Evolutionary conservation across 2,329 filamentous ascomycete genomes (phyloP).

Genomic region (Zymoseptoria pseudotritici): DNA sequence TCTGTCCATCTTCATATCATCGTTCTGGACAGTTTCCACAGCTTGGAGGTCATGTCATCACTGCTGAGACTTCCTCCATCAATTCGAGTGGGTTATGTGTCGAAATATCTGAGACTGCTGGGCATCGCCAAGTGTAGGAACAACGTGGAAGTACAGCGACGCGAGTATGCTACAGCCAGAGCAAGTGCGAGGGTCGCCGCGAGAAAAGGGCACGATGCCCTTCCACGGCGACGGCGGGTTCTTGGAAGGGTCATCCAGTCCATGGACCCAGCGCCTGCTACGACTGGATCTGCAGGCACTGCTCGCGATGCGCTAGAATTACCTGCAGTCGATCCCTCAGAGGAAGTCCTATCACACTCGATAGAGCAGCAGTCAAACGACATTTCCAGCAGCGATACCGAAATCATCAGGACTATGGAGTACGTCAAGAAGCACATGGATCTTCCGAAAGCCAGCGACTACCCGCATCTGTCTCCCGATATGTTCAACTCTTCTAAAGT

Average conservation of each 20-base stretch:
- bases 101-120: background rate
- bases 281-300: background rate
- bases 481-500: background rate
- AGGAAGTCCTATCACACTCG: background rate
- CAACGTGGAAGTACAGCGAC: background rate
- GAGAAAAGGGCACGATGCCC: background rate
- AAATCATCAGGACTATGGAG: background rate
- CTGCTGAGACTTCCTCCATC: background rate
- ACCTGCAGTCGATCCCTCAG: background rate
- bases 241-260: background rate
- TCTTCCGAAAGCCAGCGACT: background rate
- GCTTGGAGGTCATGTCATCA: background rate
- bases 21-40: background rate
- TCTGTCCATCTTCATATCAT: background rate
- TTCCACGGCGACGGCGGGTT: background rate
- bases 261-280: background rate
- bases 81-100: background rate
- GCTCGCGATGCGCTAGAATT: background rate
- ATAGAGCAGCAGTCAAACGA: background rate
- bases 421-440: background rate
- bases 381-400: background rate
- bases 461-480: background rate
- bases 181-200: background rate
- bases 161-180: background rate
- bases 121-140: background rate